Evolutionary conservation across 164 flowering plant genomes (phyloP), one percentile per base, ranked within the genome.

Genomic region (Nymphaea colorata): DNA sequence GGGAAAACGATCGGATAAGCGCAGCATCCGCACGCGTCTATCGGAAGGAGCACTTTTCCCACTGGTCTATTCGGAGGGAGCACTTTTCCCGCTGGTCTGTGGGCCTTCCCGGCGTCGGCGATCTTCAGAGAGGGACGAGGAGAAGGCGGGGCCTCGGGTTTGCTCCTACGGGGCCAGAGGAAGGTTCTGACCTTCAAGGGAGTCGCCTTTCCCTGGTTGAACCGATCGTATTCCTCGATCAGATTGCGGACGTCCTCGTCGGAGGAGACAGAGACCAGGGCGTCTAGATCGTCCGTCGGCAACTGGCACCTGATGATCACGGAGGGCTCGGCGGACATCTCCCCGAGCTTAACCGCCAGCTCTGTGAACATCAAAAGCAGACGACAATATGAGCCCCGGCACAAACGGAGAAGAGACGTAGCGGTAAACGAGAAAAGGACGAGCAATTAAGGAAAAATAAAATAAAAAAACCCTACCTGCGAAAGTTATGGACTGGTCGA

Each of bases 281-380:
- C 97, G 69, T 93, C 98, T 6, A 93, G 81, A 74, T 93, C 98
- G 57, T 89, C 97, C 3, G 79, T 76, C 51, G 98, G 98, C 57
- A 94, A 73, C 72, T 89, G 95, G 78, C 97, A 94, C 45, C 93
- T 77, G 5, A 94, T 69, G 70, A 66, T 78, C 77, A 89, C 89
- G 5, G 85, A 42, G 3, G 79, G 47, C 63, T 61, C 63, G 42
- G 96, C 98, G 75, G 88, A 88, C 76, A 93, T 42, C 73, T 89
- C 90, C 18, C 80, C 79, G 7, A 91, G 76, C 85, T 86, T 93
- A 83, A 75, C 67, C 81, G 82, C 17, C 51, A 91, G 74, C 73
- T 93, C 97, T 91, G 91, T 61, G 2, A 0, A 61, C n/a, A 15
- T 16, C 6, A 25, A 6, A 61, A 16, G 63, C n/a, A 61, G 6